These are phyloP conservation scores for Colletotrichum sp. DNA, from an alignment of 2,329 filamentous ascomycete species.

Conservation along the genomic window DNA sequence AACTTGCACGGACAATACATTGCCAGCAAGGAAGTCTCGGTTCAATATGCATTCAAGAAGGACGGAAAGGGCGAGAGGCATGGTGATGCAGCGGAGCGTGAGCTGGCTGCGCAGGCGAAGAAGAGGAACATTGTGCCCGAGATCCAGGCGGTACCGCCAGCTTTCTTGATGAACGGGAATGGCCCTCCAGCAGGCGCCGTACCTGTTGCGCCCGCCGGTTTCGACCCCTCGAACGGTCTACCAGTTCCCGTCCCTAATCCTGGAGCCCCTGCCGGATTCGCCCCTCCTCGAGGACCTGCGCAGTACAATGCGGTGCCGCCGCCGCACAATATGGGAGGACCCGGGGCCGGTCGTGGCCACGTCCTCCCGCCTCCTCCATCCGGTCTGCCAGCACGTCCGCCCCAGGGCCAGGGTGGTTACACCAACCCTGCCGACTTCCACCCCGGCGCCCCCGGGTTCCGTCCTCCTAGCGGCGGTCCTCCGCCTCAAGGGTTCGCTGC, in stretches of 20 bases:
- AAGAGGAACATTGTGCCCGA: constrained; percentile 91
- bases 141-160: constrained; percentile 75
- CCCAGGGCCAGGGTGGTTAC: constrained; percentile 48
- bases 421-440: constrained; percentile 55
- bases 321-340: constrained; percentile 8
- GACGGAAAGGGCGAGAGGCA: constrained; percentile 97
- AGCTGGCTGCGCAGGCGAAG: constrained; percentile 89
- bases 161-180: constrained; percentile 60
- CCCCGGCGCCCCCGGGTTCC: constrained; percentile 34
- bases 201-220: constrained; percentile 31
- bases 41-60: constrained; percentile 99
- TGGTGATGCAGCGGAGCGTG: constrained; percentile 90
- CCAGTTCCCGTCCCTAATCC: constrained; percentile 21
- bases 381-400: constrained; percentile 55
- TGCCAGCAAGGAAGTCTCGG: constrained; percentile 94
- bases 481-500: constrained; percentile 41
- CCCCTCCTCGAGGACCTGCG: constrained; percentile 38
- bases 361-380: constrained; percentile 53
- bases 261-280: constrained; percentile 40
- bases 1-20: constrained; percentile 97
- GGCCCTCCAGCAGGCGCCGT: constrained; percentile 26
- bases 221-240: constrained; percentile 36
- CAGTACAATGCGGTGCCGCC: constrained; percentile 31
- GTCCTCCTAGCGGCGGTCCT: constrained; percentile 39
- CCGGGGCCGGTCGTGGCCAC: constrained; percentile 27